Conservation (phyloP, 257 asterid species). For the Solanum chmielewskii region DNA sequence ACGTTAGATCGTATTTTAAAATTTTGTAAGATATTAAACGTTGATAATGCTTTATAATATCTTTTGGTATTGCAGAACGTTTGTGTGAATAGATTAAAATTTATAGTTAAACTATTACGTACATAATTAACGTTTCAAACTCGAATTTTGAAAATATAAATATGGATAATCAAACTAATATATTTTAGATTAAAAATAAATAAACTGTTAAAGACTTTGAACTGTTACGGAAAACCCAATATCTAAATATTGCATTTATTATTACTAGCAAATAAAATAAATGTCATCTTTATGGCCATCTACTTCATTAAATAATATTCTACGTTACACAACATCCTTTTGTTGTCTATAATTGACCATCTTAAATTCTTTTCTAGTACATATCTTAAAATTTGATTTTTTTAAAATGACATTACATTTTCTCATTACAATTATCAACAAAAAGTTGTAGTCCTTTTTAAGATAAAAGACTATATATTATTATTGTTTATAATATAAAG, state of each 20-base stretch:
- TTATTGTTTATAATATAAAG: not conserved
- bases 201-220: not conserved
- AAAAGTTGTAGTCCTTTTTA: not conserved
- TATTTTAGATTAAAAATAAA: not conserved
- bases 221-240: not conserved
- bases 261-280: not conserved
- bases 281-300: not conserved
- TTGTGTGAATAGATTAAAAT: too few species aligned
- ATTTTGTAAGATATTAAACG: not conserved
- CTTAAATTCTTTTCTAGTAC: not conserved
- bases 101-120: too few species aligned
- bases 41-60: not conserved
- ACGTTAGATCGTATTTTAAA: not conserved
- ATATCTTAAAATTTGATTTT: not conserved
- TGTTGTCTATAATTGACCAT: not conserved
- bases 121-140: not conserved
- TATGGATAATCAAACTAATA: not conserved
- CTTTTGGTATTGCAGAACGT: not conserved
- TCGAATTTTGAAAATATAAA: not conserved
- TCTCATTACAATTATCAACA: not conserved
- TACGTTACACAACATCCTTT: not conserved
- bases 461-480: not conserved
- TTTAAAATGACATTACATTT: not conserved
- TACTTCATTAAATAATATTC: not conserved
- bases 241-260: not conserved